A percentile compares a stretch with the other conserved stretches of the same genome.
phyloP scores from a whole-genome alignment of 2,329 filamentous ascomycete genomes.

The Drechslerella stenobrocha region DNA sequence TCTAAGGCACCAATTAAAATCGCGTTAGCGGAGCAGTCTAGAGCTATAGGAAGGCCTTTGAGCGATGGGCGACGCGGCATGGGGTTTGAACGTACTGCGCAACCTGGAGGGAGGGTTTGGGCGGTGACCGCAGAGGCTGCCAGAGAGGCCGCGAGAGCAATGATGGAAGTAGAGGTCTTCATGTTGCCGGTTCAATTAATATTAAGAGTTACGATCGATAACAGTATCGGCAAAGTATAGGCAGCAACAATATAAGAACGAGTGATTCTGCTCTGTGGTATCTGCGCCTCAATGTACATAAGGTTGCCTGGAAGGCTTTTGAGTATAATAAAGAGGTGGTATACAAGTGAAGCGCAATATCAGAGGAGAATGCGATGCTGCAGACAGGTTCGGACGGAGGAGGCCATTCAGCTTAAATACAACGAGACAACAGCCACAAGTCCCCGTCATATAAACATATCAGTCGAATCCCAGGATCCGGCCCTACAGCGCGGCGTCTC shows the following conservation, averaged over 20 bases:
- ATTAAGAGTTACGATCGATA: too few relatives aligned
- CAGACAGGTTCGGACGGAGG: background rate
- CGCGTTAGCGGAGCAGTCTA: too few relatives aligned
- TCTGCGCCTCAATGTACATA: background rate
- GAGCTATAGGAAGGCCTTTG: too few relatives aligned
- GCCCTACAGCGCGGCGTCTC: background rate
- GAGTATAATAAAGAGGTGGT: conserved; percentile 1
- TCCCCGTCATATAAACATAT: too few relatives aligned
- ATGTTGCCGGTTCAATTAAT: conserved; percentile 1
- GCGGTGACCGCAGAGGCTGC: conserved; percentile 14
- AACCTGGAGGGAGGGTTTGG: conserved; percentile 18
- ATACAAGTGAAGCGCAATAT: conserved; percentile 5
- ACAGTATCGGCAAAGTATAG: too few relatives aligned
- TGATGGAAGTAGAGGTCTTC: conserved; percentile 8
- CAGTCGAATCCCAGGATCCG: background rate
- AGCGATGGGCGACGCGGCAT: background rate
- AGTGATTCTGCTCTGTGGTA: too few relatives aligned
- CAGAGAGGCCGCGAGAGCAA: background rate
- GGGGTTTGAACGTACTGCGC: conserved; percentile 12
- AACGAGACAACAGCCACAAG: background rate
- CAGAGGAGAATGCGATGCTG: conserved; percentile 4
- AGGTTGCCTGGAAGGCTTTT: background rate
- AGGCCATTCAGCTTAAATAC: background rate
- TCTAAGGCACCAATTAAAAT: too few relatives aligned
- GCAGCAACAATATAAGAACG: too few relatives aligned